phyloP scores from a whole-genome alignment of 176 grass and related monocot genomes.

The Bonia amplexicaulis region DNA sequence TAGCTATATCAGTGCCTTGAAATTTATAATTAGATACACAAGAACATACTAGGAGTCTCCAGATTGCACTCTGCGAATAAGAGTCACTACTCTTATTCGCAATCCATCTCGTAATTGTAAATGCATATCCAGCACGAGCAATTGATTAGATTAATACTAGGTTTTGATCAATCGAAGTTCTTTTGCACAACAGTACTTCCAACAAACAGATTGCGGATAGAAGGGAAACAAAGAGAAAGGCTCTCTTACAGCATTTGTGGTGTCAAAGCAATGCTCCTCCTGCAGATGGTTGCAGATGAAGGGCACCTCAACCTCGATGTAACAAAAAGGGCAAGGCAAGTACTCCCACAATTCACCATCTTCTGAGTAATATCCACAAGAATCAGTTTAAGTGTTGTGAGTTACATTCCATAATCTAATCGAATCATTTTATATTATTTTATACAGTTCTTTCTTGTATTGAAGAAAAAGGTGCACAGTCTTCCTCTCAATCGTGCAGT shows the following conservation, averaged over 20 bases:
- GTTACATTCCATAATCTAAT: not conserved
- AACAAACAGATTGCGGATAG: not conserved
- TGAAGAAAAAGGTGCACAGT: not conserved
- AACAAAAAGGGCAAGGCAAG: conserved; percentile 83
- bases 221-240: not conserved
- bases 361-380: conserved; percentile 22
- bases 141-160: not conserved
- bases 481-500: not conserved
- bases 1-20: not conserved
- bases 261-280: conserved; percentile 87
- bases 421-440: not conserved
- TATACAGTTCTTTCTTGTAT: not conserved
- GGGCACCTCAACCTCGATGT: conserved; percentile 74
- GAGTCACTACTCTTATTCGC: not conserved
- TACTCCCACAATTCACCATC: conserved; percentile 77
- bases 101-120: not conserved
- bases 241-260: conserved; percentile 61
- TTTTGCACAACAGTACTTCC: not conserved
- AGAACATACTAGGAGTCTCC: not conserved
- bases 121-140: not conserved
- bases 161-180: not conserved
- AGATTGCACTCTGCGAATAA: not conserved
- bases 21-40: not conserved
- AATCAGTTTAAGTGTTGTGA: not conserved
- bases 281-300: conserved; percentile 77